Evolutionary conservation across 2,329 filamentous ascomycete genomes (phyloP), one percentile per base, ranked within the genome.

Genomic region (Xylaria sp.): DNA sequence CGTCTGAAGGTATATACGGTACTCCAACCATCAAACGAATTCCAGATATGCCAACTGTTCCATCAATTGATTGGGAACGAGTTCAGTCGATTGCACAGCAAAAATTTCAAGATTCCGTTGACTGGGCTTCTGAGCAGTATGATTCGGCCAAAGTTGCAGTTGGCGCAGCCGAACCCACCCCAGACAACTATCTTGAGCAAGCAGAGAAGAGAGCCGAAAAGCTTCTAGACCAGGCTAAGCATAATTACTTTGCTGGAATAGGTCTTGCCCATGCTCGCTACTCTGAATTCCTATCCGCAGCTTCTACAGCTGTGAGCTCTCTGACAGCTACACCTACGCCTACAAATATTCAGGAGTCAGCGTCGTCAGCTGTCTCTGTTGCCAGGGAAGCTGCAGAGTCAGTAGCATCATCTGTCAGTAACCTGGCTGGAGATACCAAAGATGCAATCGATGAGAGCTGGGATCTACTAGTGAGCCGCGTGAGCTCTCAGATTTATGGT

Each of bases 191-290:
- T 57, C 70, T 76, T 9, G 73, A 76, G 39, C 65, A 27, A 4
- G 74, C 83, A 0, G 73, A 80, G 13, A 79, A 80, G 65, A 79
- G 75, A 77, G 85, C 78, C 67, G 90, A 81, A 78, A 90, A 80
- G 82, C 86, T 84, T 80, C 87, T 81, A 76, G 87, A 83, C 76
- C 89, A 84, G 81, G 90, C 86, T 51, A 86, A 84, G 71, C 80
- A 85, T 71, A 86, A 88, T 74, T 95, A 95, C 78, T 94, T 93
- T 72, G 90, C 93, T 69, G 92, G 90, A 11, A 79, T 96, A 27
- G 93, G 93, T 31, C 78, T 93, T 50, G 93, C 93, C 0, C 91
- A 96, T 73, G 92, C 89, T 49, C 88, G 90, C 42, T 96, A 96
- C 77, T 89, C 90, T 5, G 90, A 90, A 56, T 95, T 96, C 74